Percentiles rank a stretch among this genome's conserved stretches.
Evolutionary conservation across 2,329 filamentous ascomycete genomes (phyloP).

Genomic region (Alternaria dauci): DNA sequence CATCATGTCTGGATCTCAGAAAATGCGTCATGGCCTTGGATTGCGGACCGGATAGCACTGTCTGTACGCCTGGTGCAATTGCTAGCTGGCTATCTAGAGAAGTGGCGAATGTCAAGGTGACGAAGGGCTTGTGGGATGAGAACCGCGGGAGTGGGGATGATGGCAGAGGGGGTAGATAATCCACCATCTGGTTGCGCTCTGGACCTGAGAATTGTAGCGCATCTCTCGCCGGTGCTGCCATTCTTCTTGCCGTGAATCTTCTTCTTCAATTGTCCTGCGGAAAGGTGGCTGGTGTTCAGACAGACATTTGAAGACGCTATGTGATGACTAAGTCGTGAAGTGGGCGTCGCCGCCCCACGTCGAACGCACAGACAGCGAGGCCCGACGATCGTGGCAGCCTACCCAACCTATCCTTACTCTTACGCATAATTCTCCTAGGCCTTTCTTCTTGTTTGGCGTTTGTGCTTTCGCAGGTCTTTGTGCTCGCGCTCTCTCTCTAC

Average conservation of each 20-base stretch:
- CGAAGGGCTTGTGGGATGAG: constrained; percentile 22
- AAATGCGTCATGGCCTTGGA: constrained; percentile 95
- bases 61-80: constrained; percentile 80
- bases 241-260: neutral
- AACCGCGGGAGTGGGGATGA: constrained; percentile 6
- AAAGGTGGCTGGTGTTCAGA: neutral
- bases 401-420: constrained; percentile 16
- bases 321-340: constrained; percentile 20
- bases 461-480: constrained; percentile 13
- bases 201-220: constrained; percentile 54
- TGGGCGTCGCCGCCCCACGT: constrained; percentile 25
- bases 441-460: constrained; percentile 26
- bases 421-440: constrained; percentile 16
- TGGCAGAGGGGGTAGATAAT: constrained; percentile 57
- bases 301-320: neutral
- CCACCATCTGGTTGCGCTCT: constrained; percentile 57
- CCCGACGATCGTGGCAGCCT: constrained; percentile 27
- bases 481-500: constrained; percentile 3
- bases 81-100: constrained; percentile 86
- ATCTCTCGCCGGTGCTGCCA: constrained; percentile 29
- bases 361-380: constrained; percentile 16
- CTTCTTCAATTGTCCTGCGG: neutral
- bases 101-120: constrained; percentile 86
- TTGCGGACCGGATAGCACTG: constrained; percentile 79
- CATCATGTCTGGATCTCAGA: constrained; percentile 81